These are phyloP conservation scores for Lactarius evosmus DNA, from an alignment of 768 basidiomycete genomes.

Conservation along the genomic window DNA sequence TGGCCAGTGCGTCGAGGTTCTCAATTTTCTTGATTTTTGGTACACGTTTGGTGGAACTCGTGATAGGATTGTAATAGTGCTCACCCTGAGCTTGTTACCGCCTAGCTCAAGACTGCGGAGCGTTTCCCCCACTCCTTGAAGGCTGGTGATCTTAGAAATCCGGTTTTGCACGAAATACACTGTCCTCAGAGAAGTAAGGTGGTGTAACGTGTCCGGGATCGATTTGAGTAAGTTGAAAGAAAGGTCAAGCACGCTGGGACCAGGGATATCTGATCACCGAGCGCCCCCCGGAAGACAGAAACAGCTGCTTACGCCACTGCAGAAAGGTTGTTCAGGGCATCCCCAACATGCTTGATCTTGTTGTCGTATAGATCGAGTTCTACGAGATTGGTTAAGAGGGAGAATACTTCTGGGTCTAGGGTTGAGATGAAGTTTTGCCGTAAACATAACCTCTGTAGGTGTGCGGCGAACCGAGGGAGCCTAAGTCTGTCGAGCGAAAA, in stretches of 20 bases:
- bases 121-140: conserved; percentile 51
- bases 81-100: conserved; percentile 85
- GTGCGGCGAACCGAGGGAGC: conserved; percentile 65
- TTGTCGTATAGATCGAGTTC: conserved; percentile 98
- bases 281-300: neutral
- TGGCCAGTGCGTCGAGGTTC: conserved; percentile 72
- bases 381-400: conserved; percentile 62
- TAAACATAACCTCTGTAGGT: conserved; percentile 73
- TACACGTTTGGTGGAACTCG: conserved; percentile 5
- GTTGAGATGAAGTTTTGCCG: conserved; percentile 79
- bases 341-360: conserved; percentile 71
- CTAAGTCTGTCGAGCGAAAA: conserved; percentile 63
- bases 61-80: conserved; percentile 32
- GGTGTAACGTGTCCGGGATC: conserved; percentile 59
- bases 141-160: conserved; percentile 72
- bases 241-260: conserved; percentile 73
- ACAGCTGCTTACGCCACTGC: conserved; percentile 51
- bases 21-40: conserved; percentile 68
- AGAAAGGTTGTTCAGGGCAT: conserved; percentile 56
- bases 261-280: neutral
- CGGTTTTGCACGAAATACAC: conserved; percentile 97
- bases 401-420: conserved; percentile 72
- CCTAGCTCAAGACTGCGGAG: conserved; percentile 88
- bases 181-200: conserved; percentile 61
- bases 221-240: conserved; percentile 89